Evolutionary conservation across 257 asterid genomes (phyloP).

Genomic region (Solanum arcanum): DNA sequence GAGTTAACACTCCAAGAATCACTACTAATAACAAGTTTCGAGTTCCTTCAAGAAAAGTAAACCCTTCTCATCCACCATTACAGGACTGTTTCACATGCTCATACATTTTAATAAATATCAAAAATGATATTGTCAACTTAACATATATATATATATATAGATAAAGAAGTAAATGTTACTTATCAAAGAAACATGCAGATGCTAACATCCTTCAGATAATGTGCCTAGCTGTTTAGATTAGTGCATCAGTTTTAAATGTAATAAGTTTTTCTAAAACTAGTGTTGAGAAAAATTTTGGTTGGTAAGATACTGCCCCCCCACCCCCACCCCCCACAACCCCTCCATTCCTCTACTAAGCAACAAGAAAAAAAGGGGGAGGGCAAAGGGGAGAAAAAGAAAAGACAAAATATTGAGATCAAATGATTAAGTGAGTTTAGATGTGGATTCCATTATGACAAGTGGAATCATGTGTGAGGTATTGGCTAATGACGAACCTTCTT

Average conservation of each 20-base stretch:
- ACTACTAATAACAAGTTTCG: background rate
- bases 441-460: background rate
- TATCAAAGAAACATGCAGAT: background rate
- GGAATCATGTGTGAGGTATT: background rate
- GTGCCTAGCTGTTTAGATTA: background rate
- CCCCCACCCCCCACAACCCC: no score
- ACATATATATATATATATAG: background rate
- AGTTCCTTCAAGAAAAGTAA: background rate
- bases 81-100: background rate
- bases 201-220: background rate
- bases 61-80: background rate
- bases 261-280: background rate
- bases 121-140: background rate
- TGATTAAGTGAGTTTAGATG: background rate
- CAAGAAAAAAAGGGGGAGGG: background rate
- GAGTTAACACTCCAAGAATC: background rate
- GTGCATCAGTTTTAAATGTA: background rate
- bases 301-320: background rate
- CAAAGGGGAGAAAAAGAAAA: background rate
- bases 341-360: background rate
- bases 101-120: background rate
- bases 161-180: background rate
- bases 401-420: background rate
- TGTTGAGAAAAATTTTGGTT: background rate
- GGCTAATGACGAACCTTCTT: background rate